Evolutionary conservation across 2,329 filamentous ascomycete species (phyloP), one percentile per base, ranked within the genome.

Genomic region (Verticillium zaregamsianum): DNA sequence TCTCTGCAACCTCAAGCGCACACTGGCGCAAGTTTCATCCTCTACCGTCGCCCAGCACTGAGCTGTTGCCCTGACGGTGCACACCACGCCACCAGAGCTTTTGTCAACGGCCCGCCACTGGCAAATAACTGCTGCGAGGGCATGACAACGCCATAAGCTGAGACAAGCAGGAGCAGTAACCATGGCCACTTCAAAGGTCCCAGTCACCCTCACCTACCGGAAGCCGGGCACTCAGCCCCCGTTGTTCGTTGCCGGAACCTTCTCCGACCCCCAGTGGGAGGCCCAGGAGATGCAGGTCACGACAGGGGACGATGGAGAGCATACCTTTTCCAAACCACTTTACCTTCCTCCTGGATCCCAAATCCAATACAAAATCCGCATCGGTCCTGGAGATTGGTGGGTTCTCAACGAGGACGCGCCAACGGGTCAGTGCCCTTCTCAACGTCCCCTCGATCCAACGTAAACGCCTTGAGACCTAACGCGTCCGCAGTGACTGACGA

Each of bases 351-450:
- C 83, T 25, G 83, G 83, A 25, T 81, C 84, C 56, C 82, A 85
- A 62, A 85, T 91, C 66, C 86, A 90, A 68, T 93, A 92, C 81
- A 93, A 92, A 74, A 90, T 93, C 67, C 83, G 88, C 33, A 77
- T 90, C 39, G 89, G 89, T 11, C 72, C 80, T 23, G 85, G 85
- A 57, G 83, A 90, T 65, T 90, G 87, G 85, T 91, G 89, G 89
- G 79, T 87, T 28, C 73, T 91, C 55, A 85, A 92, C 67, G 86
- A 91, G 62, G 78, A 77, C 55, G 79, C 81, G 60, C 82, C 85
- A 15, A 86, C 80, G 60, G 80, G 88, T 90, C 78, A 66, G 40
- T 49, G 23, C 3, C 28, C n/a, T 49, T 12, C 20, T 11, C 40
- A 23, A n/a, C 40, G 8, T 11, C 7, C 40, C 40, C 40, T 14